Percentiles rank a stretch among this genome's conserved stretches.
phyloP scores from a whole-genome alignment of 352 stramenopile species.

The Pythium insidiosum region DNA sequence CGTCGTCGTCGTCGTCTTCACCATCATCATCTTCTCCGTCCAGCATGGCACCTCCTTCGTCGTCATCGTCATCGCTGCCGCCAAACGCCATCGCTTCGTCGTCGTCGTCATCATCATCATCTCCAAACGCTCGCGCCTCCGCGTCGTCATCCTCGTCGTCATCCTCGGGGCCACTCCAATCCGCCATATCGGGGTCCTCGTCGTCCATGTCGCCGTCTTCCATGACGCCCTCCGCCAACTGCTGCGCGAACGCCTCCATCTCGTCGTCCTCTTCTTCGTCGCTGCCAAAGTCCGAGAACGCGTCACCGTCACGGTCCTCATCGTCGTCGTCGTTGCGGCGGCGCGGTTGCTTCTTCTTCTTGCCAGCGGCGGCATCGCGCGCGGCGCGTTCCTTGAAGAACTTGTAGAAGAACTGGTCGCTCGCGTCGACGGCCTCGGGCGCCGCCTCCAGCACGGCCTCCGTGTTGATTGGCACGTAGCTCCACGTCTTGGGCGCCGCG shows the following conservation, averaged over 20 bases:
- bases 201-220: constrained; percentile 67
- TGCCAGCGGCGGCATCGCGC: constrained; percentile 25
- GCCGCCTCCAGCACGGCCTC: constrained; percentile 58
- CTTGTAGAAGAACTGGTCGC: constrained; percentile 92
- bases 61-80: too few relatives aligned
- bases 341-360: constrained; percentile 26
- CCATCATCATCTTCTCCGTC: constrained; percentile 8
- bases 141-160: constrained; percentile 28
- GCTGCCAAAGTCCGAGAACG: constrained; percentile 46
- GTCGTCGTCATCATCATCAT: constrained; percentile 31
- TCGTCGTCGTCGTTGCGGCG: too few relatives aligned
- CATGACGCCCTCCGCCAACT: constrained; percentile 88
- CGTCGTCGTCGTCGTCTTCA: too few relatives aligned
- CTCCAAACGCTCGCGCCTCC: constrained; percentile 18
- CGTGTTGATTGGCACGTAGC: constrained; percentile 58
- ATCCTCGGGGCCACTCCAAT: constrained; percentile 46
- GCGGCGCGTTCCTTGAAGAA: constrained; percentile 86
- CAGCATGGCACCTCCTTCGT: constrained; percentile 9
- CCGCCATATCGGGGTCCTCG: constrained; percentile 65
- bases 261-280: constrained; percentile 71
- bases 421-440: constrained; percentile 57
- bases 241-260: constrained; percentile 83
- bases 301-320: constrained; percentile 35
- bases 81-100: constrained; percentile 20
- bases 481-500: constrained; percentile 46